A percentile compares a stretch with the other conserved stretches of the same genome.
phyloP scores from a whole-genome alignment of 768 basidiomycete species.

The Mrakia frigida region DNA sequence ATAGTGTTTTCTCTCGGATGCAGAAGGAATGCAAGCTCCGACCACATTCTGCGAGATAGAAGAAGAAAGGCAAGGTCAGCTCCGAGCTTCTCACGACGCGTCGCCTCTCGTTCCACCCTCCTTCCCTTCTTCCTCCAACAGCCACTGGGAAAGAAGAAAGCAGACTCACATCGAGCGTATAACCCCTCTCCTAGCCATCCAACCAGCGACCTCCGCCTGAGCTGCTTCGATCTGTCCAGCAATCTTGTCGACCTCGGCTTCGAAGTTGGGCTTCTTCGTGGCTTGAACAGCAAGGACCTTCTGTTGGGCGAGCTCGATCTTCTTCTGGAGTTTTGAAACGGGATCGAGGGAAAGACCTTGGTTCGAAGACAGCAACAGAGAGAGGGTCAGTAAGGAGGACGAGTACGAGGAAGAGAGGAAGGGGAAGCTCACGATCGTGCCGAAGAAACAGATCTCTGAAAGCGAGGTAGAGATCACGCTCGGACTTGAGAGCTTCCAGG shows the following conservation, averaged over 20 bases:
- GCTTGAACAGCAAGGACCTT: conserved; percentile 54
- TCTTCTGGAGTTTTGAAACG: conserved; percentile 79
- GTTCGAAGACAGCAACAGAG: not conserved
- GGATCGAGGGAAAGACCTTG: conserved; percentile 71
- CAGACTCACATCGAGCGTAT: conserved; percentile 70
- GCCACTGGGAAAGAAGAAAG: too few species aligned
- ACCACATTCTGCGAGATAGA: conserved; percentile 68
- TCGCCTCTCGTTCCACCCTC: too few species aligned
- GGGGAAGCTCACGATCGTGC: conserved; percentile 56
- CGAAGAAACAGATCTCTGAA: conserved; percentile 80
- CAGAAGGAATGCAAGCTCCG: conserved; percentile 84
- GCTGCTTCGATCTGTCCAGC: conserved; percentile 72
- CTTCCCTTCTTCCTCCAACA: not conserved
- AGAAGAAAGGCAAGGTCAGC: not conserved
- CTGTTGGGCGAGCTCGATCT: conserved; percentile 66
- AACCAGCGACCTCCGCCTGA: conserved; percentile 68
- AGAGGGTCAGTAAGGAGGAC: not conserved
- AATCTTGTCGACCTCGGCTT: conserved; percentile 74
- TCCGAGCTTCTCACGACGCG: not conserved
- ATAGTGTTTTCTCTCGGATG: conserved; percentile 85
- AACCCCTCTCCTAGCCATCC: conserved; percentile 74
- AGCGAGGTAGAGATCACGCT: conserved; percentile 81
- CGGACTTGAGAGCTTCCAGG: conserved; percentile 51
- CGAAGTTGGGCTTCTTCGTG: conserved; percentile 74
- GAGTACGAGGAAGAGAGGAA: not conserved